phyloP scores from a whole-genome alignment of 192 early-diverging fungal genomes.

The Ambispora gerdemannii region DNA sequence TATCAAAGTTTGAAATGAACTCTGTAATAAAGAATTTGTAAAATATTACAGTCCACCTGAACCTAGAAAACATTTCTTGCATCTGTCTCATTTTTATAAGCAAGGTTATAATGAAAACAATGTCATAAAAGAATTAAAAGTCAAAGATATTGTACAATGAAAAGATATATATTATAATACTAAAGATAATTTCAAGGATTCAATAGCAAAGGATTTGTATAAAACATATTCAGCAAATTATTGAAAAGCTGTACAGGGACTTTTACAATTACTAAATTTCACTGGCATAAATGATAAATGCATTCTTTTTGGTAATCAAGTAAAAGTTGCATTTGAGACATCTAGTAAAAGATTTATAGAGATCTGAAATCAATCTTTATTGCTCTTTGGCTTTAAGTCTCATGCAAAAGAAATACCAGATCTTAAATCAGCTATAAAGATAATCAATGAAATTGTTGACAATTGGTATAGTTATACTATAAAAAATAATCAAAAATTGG shows the following conservation, averaged over 20 bases:
- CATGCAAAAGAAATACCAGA: background rate
- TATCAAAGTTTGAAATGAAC: background rate
- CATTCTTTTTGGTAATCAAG: no score
- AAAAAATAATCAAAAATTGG: no score
- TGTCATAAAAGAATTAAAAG: background rate
- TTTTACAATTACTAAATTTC: background rate
- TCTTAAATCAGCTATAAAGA: no score
- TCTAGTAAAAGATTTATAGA: no score
- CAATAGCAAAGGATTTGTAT: background rate
- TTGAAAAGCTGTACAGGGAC: background rate
- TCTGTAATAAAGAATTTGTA: background rate
- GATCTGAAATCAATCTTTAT: no score
- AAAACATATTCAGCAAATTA: background rate
- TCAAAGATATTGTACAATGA: background rate
- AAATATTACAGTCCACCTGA: background rate
- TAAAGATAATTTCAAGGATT: background rate
- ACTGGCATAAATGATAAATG: no score
- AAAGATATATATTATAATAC: background rate
- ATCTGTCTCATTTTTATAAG: no score
- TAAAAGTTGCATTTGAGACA: no score
- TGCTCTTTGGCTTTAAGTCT: no score
- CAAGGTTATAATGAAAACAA: no score
- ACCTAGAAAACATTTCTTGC: background rate
- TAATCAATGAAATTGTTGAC: no score
- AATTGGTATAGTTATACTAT: no score